A percentile compares a stretch with the other conserved stretches of the same genome.
Evolutionary conservation across 2,329 filamentous ascomycete species (phyloP).

Genomic region (Ceratocystis papillata): DNA sequence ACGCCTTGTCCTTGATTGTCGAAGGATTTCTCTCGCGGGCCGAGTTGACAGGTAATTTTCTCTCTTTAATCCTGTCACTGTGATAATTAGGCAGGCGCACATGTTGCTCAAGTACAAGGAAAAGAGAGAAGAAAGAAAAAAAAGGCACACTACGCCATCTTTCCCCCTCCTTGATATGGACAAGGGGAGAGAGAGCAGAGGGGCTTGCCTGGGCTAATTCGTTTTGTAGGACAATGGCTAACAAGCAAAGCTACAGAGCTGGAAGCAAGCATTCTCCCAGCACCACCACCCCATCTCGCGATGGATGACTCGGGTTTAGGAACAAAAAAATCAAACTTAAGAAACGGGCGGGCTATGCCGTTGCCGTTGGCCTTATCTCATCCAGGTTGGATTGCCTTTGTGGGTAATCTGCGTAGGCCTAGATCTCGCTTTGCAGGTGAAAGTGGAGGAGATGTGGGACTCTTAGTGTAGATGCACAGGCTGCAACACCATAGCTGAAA

Average conservation of each 20-base stretch:
- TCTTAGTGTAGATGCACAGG: conserved; percentile 1
- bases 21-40: neutral
- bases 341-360: conserved; percentile 4
- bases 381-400: neutral
- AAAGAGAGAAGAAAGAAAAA: neutral
- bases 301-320: neutral
- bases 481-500: neutral
- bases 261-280: neutral
- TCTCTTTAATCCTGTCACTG: conserved; percentile 2
- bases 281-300: neutral
- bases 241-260: neutral
- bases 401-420: neutral
- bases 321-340: neutral
- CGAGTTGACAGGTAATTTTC: conserved; percentile 13
- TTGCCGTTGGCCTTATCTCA: neutral
- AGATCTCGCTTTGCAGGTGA: neutral
- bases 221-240: neutral
- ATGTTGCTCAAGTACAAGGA: neutral
- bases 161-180: neutral
- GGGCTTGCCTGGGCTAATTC: neutral
- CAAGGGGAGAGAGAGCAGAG: neutral
- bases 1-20: neutral
- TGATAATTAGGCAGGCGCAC: neutral
- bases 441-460: neutral
- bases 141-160: neutral